Percentiles rank a stretch among this genome's conserved stretches.
phyloP scores from a whole-genome alignment of 192 early-diverging fungal genomes.

The Mortierella antarctica region DNA sequence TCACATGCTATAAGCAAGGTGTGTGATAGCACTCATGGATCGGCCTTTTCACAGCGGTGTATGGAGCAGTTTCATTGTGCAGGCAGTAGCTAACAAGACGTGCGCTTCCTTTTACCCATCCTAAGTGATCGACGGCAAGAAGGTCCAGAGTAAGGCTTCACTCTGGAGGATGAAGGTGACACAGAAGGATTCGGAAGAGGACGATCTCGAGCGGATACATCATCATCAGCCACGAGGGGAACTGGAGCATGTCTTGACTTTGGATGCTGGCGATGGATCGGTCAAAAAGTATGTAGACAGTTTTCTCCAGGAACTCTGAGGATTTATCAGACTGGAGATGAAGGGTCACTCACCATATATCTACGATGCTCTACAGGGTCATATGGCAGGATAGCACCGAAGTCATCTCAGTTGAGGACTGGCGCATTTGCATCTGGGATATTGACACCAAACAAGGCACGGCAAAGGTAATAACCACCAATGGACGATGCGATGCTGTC shows the following conservation, averaged over 20 bases:
- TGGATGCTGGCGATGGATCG: slow-evolving; percentile 40
- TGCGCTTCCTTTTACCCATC: not conserved
- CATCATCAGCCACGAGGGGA: slow-evolving; percentile 39
- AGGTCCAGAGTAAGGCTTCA: slow-evolving; percentile 31
- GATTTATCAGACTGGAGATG: not conserved
- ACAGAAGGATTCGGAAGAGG: slow-evolving; percentile 15
- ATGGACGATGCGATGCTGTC: not conserved
- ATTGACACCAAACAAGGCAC: slow-evolving; percentile 56
- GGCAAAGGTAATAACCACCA: slow-evolving; percentile 38
- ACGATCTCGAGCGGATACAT: slow-evolving; percentile 29
- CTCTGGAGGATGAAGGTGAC: slow-evolving; percentile 47
- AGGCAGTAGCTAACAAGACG: too few species aligned
- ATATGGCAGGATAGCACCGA: slow-evolving; percentile 45
- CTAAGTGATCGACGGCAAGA: slow-evolving; percentile 47
- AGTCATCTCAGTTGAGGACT: slow-evolving; percentile 48
- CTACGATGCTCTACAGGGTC: slow-evolving; percentile 10
- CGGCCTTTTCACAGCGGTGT: not conserved
- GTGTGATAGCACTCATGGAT: not conserved
- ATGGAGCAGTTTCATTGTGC: too few species aligned
- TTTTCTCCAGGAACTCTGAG: too few species aligned
- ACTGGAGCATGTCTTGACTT: slow-evolving; percentile 43
- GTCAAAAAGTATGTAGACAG: slow-evolving; percentile 34
- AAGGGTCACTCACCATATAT: not conserved
- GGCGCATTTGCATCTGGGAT: slow-evolving; percentile 59
- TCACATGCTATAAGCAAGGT: slow-evolving; percentile 68